Evolutionary conservation across 2,329 filamentous ascomycete genomes (phyloP).

Genomic region (Pestalotiopsis fici): DNA sequence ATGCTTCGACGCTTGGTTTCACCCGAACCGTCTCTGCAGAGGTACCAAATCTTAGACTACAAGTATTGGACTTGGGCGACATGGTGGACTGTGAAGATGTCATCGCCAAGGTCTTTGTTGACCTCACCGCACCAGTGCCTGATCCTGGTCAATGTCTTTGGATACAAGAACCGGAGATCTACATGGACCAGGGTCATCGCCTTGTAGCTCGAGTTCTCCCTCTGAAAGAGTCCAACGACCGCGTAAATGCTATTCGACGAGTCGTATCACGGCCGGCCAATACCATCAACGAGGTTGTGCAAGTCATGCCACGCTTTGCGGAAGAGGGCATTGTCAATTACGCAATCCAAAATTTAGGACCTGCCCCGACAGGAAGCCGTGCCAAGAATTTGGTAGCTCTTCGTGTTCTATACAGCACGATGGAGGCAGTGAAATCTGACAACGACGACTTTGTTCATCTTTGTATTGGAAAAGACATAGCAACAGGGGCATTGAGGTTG

Average conservation of each 20-base stretch:
- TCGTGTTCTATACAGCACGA: slow-evolving; percentile 38
- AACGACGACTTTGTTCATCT: slow-evolving; percentile 22
- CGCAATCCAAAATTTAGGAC: slow-evolving; percentile 12
- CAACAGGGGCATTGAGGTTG: slow-evolving; percentile 23
- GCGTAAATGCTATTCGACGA: slow-evolving; percentile 38
- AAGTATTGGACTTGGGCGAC: slow-evolving; percentile 27
- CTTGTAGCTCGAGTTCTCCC: slow-evolving; percentile 41
- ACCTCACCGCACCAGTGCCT: slow-evolving; percentile 8
- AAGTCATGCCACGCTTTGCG: slow-evolving; percentile 20
- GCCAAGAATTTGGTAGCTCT: slow-evolving; percentile 16
- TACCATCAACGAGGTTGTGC: slow-evolving; percentile 31
- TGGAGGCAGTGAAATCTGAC: slow-evolving; percentile 26
- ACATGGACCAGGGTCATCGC: slow-evolving; percentile 32
- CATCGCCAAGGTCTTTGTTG: slow-evolving; percentile 20
- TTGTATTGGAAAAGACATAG: slow-evolving; percentile 31
- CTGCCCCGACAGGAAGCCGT: not conserved
- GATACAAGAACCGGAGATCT: slow-evolving; percentile 37
- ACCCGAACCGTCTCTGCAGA: slow-evolving; percentile 30
- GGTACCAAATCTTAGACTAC: slow-evolving; percentile 24
- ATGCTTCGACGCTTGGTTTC: slow-evolving; percentile 30
- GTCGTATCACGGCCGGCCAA: slow-evolving; percentile 32
- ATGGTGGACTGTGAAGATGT: slow-evolving; percentile 5
- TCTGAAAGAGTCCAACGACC: slow-evolving; percentile 36
- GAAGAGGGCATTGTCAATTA: slow-evolving; percentile 20
- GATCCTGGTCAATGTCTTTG: slow-evolving; percentile 19